These are phyloP conservation scores for Microbotryum scabiosae DNA, from an alignment of 1,284 basidiomycete genomes.

Conservation along the genomic window DNA sequence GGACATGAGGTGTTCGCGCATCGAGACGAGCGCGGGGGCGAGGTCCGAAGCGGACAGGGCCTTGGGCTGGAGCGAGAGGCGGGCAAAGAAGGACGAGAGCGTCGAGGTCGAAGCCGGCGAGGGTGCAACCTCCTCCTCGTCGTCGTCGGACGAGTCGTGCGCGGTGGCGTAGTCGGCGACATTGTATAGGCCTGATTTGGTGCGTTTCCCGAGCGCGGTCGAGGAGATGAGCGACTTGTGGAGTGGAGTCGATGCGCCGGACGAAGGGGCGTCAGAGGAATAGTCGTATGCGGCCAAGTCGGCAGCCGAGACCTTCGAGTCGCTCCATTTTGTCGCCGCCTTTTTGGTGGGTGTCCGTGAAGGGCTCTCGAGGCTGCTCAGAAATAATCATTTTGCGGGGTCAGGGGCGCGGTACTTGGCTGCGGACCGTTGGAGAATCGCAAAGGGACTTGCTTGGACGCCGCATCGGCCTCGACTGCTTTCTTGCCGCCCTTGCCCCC, in stretches of 20 bases:
- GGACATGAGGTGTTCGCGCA: constrained; percentile 96
- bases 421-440: not conserved
- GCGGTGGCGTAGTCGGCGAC: constrained; percentile 33
- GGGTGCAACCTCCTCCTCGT: constrained; percentile 50
- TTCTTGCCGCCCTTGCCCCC: constrained; percentile 50
- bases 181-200: constrained; percentile 53
- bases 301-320: constrained; percentile 42
- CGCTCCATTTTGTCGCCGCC: constrained; percentile 33
- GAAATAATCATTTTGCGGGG: constrained; percentile 28
- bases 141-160: constrained; percentile 38
- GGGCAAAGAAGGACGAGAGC: constrained; percentile 59
- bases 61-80: constrained; percentile 63
- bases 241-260: constrained; percentile 25
- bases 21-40: constrained; percentile 77
- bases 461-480: constrained; percentile 48
- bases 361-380: constrained; percentile 16
- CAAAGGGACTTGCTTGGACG: constrained; percentile 31
- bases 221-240: constrained; percentile 53
- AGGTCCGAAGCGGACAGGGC: constrained; percentile 74
- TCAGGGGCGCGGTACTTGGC: constrained; percentile 24
- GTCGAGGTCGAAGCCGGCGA: constrained; percentile 21
- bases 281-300: constrained; percentile 47
- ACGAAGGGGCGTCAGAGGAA: constrained; percentile 16
- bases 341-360: constrained; percentile 28
- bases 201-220: constrained; percentile 68